Evolutionary conservation across 2,329 filamentous ascomycete species (phyloP), one percentile per base, ranked within the genome.

Genomic region (Dryadomyces quercus-mongolicae): DNA sequence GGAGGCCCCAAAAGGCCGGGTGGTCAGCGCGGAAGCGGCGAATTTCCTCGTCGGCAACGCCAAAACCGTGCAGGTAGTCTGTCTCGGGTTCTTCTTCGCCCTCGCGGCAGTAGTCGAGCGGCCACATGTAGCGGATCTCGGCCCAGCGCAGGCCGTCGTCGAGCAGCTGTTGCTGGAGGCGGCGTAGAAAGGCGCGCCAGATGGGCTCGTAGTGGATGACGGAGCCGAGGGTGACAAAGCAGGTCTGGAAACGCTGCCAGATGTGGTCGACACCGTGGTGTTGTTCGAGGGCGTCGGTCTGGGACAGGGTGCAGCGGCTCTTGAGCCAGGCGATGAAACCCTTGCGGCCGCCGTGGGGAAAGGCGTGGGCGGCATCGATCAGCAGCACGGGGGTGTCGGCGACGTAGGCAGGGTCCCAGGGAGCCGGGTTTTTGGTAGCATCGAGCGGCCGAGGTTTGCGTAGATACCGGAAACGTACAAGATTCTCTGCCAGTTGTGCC

Each of bases 161-260:
- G n/a, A 84, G 74, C 21, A 96, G 74, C 49, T 84, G 76, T 50
- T 72, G 72, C 67, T 95, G 80, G 61, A 96, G 75, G 21, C 80
- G 77, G 31, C 78, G 81, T 57, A 96, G 71, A 63, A 89, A 94
- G 18, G 74, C 73, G 22, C 89, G 81, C 70, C 88, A 92, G 58
- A 97, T 88, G 15, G 91, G 91, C 68, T 96, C 92, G 68, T 96
- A 95, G 68, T 86, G 87, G 50, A 95, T 76, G 52, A 95, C 78
- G 16, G 82, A 84, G 44, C 80, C 80, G 47, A 92, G 75, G 4
- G 92, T 79, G 2, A 76, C 70, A 68, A 96, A 95, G 57, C 84
- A 86, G 47, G 78, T 80, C 51, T 71, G 72, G 68, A 96, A 95
- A 64, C 93, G 91, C 22, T 75, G 71, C 90, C 91, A 96, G 54